These are phyloP conservation scores for Tillandsia fasciculata DNA, from an alignment of 176 grass and related monocot species.

Conservation along the genomic window DNA sequence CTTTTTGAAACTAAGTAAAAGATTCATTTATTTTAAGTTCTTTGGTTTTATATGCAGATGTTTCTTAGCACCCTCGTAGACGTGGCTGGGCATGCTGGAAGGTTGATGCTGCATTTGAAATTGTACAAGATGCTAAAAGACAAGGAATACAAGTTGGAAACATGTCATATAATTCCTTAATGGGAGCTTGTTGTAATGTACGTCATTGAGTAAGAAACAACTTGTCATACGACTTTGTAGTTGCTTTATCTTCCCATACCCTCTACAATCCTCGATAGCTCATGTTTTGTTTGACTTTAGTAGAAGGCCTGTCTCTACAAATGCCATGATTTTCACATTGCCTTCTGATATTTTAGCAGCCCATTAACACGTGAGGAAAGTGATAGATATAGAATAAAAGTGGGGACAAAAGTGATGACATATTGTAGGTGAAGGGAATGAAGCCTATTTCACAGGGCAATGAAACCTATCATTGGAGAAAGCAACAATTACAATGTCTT, in stretches of 20 bases:
- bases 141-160: slow-evolving; percentile 66
- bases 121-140: slow-evolving; percentile 75
- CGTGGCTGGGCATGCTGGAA: slow-evolving; percentile 89
- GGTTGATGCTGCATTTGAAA: slow-evolving; percentile 76
- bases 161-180: slow-evolving; percentile 81
- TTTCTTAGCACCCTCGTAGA: slow-evolving; percentile 95
- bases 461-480: no score
- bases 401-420: no score
- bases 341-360: no score
- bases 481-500: no score
- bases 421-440: no score
- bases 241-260: background rate
- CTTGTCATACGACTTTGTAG: background rate
- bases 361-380: no score
- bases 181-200: slow-evolving; percentile 99
- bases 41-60: slow-evolving; percentile 48
- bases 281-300: background rate
- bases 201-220: slow-evolving; percentile 2
- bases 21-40: no score
- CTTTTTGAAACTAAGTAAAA: background rate
- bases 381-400: no score
- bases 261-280: background rate
- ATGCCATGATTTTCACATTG: no score
- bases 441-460: no score
- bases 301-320: no score